Conservation (phyloP, 2,329 filamentous ascomycete species). For the Rhynchosporium secalis region DNA sequence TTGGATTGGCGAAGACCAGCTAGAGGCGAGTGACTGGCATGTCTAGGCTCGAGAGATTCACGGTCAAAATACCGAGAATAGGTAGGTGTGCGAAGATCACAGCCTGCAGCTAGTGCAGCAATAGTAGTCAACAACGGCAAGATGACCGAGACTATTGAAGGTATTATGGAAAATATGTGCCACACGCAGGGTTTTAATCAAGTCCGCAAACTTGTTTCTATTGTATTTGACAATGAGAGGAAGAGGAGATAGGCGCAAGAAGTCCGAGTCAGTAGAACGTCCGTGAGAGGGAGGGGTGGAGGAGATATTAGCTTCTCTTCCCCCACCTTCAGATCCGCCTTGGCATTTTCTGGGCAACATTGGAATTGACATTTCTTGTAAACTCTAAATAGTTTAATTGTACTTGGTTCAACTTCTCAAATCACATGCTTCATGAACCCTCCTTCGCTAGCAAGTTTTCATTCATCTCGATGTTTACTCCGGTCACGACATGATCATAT, state of each 20-base stretch:
- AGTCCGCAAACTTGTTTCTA: too few species aligned
- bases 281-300: too few species aligned
- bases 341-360: conserved; percentile 6
- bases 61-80: conserved; percentile 9
- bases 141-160: conserved; percentile 1
- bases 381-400: neutral
- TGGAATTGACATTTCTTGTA: neutral
- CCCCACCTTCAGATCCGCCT: neutral
- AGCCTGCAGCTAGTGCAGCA: neutral
- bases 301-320: neutral
- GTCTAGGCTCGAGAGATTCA: neutral
- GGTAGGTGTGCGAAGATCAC: neutral
- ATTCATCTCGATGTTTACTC: too few species aligned
- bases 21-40: too few species aligned
- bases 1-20: too few species aligned
- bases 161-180: neutral
- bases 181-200: neutral
- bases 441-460: too few species aligned
- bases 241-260: conserved; percentile 2
- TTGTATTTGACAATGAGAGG: neutral
- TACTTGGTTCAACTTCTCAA: too few species aligned
- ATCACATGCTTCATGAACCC: too few species aligned
- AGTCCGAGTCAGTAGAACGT: conserved; percentile 4
- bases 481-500: too few species aligned
- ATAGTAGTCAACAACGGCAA: neutral